Evolutionary conservation across 164 flowering plant genomes (phyloP).

Genomic region (Platanus orientalis): DNA sequence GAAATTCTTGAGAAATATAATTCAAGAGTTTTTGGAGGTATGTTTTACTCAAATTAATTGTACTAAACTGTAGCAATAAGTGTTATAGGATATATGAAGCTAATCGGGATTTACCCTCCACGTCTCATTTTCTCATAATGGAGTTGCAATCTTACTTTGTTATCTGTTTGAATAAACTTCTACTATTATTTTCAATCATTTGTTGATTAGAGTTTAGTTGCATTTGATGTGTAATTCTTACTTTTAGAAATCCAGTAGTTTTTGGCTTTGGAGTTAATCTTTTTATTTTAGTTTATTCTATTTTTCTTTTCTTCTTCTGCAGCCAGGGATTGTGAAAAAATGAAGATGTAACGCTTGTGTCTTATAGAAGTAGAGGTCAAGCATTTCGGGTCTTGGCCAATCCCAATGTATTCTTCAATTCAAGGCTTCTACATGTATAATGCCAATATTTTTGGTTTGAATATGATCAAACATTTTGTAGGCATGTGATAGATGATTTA

Average conservation of each 20-base stretch:
- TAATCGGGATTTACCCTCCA: neutral
- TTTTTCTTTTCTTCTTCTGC: slow-evolving; percentile 3
- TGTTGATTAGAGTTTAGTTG: too few species aligned
- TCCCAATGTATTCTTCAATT: slow-evolving; percentile 48
- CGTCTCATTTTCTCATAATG: too few species aligned
- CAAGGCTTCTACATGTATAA: slow-evolving; percentile 33
- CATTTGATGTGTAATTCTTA: too few species aligned
- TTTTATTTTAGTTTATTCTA: too few species aligned
- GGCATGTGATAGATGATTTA: slow-evolving; percentile 24
- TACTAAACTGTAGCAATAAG: neutral
- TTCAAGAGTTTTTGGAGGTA: slow-evolving; percentile 93
- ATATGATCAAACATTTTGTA: slow-evolving; percentile 25
- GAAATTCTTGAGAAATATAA: slow-evolving; percentile 67
- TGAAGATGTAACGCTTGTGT: slow-evolving; percentile 11
- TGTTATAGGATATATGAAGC: neutral
- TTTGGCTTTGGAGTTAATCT: too few species aligned
- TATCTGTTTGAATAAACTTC: too few species aligned
- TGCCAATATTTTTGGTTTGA: slow-evolving; percentile 30
- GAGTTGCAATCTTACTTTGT: too few species aligned
- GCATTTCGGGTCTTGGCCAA: slow-evolving; percentile 48
- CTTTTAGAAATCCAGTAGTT: too few species aligned
- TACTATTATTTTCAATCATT: too few species aligned
- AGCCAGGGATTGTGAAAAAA: slow-evolving; percentile 23
- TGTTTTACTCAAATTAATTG: neutral
- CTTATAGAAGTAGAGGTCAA: slow-evolving; percentile 31